These are phyloP conservation scores for Saturnispora saitoi DNA, from an alignment of 805 yeast species.

Conservation along the genomic window DNA sequence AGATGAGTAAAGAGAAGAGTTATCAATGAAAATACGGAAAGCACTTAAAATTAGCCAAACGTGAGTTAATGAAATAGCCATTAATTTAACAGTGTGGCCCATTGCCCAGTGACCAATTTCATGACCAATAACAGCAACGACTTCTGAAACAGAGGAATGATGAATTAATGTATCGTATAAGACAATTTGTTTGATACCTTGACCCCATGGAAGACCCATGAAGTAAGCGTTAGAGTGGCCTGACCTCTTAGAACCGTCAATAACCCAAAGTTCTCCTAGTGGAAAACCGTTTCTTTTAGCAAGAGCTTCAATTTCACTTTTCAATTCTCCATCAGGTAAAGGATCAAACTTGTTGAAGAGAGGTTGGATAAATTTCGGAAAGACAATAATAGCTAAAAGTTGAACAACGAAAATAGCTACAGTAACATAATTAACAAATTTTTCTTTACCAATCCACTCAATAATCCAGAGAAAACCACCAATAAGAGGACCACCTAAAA, in stretches of 20 bases:
- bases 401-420: constrained; percentile 63
- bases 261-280: constrained; percentile 71
- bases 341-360: constrained; percentile 87
- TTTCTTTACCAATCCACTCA: constrained; percentile 60
- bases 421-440: constrained; percentile 75
- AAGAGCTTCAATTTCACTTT: constrained; percentile 67
- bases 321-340: constrained; percentile 82
- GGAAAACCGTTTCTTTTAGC: constrained; percentile 79
- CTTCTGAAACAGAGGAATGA: constrained; percentile 66
- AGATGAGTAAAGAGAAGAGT: constrained; percentile 65
- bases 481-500: constrained; percentile 63
- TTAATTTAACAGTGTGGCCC: constrained; percentile 74
- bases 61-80: constrained; percentile 57
- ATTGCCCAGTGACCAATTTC: constrained; percentile 98
- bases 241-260: constrained; percentile 96
- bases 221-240: constrained; percentile 96
- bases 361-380: constrained; percentile 85
- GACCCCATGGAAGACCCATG: constrained; percentile 88
- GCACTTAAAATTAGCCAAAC: constrained; percentile 56
- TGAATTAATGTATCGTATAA: constrained; percentile 85
- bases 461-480: constrained; percentile 75
- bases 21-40: constrained; percentile 74
- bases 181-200: constrained; percentile 72
- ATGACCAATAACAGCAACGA: constrained; percentile 94
- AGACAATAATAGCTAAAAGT: constrained; percentile 62